Evolutionary conservation across 2,329 filamentous ascomycete species (phyloP).

Genomic region (Penicillium sp.): DNA sequence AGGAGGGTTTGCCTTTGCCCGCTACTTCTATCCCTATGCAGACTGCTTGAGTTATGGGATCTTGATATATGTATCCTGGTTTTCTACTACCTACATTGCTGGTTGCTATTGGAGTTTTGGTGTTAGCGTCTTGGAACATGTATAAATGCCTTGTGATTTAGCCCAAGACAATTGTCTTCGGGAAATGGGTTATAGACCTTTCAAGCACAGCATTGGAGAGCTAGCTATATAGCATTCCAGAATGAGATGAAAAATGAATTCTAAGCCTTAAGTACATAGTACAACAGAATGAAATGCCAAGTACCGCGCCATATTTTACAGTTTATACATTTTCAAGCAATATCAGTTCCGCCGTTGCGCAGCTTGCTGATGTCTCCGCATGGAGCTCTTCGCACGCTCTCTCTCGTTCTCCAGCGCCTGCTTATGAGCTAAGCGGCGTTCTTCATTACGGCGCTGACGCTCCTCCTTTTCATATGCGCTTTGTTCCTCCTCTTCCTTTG

Average conservation of each 20-base stretch:
- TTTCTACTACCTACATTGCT: neutral
- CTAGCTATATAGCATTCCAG: neutral
- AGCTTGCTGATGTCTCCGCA: constrained; percentile 12
- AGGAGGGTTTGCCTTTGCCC: constrained; percentile 26
- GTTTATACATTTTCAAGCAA: constrained; percentile 19
- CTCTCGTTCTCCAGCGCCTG: constrained; percentile 24
- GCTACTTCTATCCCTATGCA: constrained; percentile 25
- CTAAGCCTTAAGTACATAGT: constrained; percentile 5
- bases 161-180: neutral
- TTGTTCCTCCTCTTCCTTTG: constrained; percentile 32
- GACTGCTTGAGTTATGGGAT: constrained; percentile 8
- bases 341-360: constrained; percentile 12
- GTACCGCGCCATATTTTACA: constrained; percentile 26
- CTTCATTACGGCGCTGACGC: constrained; percentile 38
- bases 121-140: neutral
- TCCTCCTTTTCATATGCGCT: constrained; percentile 29
- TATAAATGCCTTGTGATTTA: neutral
- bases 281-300: constrained; percentile 21
- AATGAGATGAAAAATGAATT: neutral
- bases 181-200: neutral
- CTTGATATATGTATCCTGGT: no score
- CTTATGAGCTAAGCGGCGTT: constrained; percentile 30
- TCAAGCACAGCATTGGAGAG: neutral
- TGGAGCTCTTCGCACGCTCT: constrained; percentile 21
- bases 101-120: neutral